These are phyloP conservation scores for Teratosphaeria destructans DNA, from an alignment of 2,329 filamentous ascomycete genomes.

Conservation along the genomic window DNA sequence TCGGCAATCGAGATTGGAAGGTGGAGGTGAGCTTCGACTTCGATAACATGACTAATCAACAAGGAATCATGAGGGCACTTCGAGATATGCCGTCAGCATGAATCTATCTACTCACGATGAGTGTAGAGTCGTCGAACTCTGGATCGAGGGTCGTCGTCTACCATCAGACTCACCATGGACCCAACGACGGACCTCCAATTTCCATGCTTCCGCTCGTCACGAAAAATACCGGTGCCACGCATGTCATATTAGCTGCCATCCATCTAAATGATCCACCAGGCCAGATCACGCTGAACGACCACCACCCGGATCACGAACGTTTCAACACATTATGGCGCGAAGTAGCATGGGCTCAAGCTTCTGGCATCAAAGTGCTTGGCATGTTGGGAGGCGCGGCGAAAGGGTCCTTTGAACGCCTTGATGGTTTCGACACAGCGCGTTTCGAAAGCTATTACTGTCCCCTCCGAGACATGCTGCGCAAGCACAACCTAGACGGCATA, in stretches of 20 bases:
- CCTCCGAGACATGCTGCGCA: conserved; percentile 53
- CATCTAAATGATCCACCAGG: conserved; percentile 63
- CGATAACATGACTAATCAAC: neutral
- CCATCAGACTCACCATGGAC: conserved; percentile 54
- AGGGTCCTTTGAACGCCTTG: conserved; percentile 56
- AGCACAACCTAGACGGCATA: conserved; percentile 54
- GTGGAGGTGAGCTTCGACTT: neutral
- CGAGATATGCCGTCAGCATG: neutral
- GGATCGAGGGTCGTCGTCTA: conserved; percentile 45
- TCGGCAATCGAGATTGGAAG: neutral
- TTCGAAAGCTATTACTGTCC: conserved; percentile 69
- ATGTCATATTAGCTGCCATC: conserved; percentile 77
- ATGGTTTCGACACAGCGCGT: conserved; percentile 46
- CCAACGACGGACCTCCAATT: conserved; percentile 41
- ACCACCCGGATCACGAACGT: conserved; percentile 51
- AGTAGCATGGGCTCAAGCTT: conserved; percentile 57
- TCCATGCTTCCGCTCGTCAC: conserved; percentile 52
- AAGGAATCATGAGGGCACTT: too few relatives aligned
- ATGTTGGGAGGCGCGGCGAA: conserved; percentile 81
- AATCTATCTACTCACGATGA: conserved; percentile 1
- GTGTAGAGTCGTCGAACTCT: neutral
- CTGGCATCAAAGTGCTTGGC: conserved; percentile 68
- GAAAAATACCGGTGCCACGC: conserved; percentile 56
- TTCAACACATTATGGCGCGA: conserved; percentile 72
- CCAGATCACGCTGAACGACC: conserved; percentile 70